Conservation (phyloP, 2,329 filamentous ascomycete genomes). For the Monosporascus sp. region DNA sequence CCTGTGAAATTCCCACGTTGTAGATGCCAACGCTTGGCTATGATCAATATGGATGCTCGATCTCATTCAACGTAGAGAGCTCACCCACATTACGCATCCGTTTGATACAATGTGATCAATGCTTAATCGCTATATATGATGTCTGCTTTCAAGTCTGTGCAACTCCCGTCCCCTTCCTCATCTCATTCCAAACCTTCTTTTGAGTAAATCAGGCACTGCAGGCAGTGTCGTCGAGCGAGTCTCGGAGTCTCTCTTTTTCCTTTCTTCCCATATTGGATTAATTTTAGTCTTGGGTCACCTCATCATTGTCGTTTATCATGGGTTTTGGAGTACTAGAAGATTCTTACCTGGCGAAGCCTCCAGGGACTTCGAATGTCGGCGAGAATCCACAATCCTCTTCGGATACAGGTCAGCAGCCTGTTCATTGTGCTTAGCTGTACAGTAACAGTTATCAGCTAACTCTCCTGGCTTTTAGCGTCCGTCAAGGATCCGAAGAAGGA, state of each 20-base stretch:
- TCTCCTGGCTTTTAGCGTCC: constrained; percentile 5
- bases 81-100: too few species aligned
- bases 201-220: neutral
- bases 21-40: too few species aligned
- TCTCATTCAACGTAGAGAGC: too few species aligned
- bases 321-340: constrained; percentile 17
- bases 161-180: too few species aligned
- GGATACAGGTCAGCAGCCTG: constrained; percentile 10
- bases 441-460: constrained; percentile 1
- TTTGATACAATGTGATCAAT: too few species aligned
- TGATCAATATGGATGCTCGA: too few species aligned
- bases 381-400: constrained; percentile 6
- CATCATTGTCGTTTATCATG: constrained; percentile 6
- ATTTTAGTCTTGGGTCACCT: neutral
- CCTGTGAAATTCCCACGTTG: too few species aligned
- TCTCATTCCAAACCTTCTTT: too few species aligned
- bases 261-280: neutral
- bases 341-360: constrained; percentile 14
- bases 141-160: too few species aligned
- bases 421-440: neutral
- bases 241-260: neutral
- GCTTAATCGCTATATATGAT: too few species aligned
- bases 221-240: neutral
- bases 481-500: constrained; percentile 13
- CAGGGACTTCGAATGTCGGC: constrained; percentile 17